Evolutionary conservation across 352 stramenopile genomes (phyloP).

Genomic region (Phytophthora tentaculata): DNA sequence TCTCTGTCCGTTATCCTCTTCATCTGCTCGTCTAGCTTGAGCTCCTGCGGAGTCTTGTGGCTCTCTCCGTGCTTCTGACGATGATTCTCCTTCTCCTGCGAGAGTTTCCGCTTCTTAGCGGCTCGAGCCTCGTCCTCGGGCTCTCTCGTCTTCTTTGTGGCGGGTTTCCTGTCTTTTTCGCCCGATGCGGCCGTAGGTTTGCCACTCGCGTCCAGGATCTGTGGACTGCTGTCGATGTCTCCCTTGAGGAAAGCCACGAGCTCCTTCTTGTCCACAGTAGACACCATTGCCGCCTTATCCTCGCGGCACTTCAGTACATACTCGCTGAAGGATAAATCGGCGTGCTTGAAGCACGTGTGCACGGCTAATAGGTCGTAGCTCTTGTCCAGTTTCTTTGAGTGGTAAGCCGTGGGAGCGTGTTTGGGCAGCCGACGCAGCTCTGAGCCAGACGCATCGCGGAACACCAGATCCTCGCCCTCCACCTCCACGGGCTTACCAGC

Average conservation of each 20-base stretch:
- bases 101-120: slow-evolving; percentile 49
- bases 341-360: slow-evolving; percentile 83
- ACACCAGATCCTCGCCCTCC: slow-evolving; percentile 67
- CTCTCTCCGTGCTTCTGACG: slow-evolving; percentile 45
- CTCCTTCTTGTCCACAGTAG: slow-evolving; percentile 89
- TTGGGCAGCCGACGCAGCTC: slow-evolving; percentile 63
- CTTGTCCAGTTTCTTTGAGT: slow-evolving; percentile 86
- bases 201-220: slow-evolving; percentile 57
- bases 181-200: slow-evolving; percentile 7
- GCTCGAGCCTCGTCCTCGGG: slow-evolving; percentile 27
- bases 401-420: slow-evolving; percentile 74
- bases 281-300: slow-evolving; percentile 83
- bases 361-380: slow-evolving; percentile 85
- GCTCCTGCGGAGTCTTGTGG: slow-evolving; percentile 39
- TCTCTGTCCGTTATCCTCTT: slow-evolving; percentile 78
- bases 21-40: slow-evolving; percentile 49
- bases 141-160: slow-evolving; percentile 18
- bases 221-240: slow-evolving; percentile 78
- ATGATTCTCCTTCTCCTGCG: slow-evolving; percentile 18
- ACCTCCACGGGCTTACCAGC: slow-evolving; percentile 63
- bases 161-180: slow-evolving; percentile 20
- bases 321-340: slow-evolving; percentile 74
- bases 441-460: slow-evolving; percentile 56
- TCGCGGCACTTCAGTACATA: slow-evolving; percentile 86
- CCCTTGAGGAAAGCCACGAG: slow-evolving; percentile 85